Evolutionary conservation across 371 early-diverging fungal genomes (phyloP).

Genomic region (Syncephalastrum racemosum): DNA sequence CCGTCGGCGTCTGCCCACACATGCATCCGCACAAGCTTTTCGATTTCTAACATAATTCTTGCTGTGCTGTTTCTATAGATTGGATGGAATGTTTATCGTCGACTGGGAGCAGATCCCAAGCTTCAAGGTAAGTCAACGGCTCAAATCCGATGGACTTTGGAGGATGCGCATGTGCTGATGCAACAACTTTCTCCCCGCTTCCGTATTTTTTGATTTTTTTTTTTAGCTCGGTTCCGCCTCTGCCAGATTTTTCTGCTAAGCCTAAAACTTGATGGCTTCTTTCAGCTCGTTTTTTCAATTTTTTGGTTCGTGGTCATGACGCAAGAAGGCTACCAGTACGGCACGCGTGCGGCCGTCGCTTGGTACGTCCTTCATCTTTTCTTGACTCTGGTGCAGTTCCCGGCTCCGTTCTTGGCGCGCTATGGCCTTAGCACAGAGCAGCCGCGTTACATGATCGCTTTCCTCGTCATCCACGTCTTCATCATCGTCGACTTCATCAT

Average conservation of each 20-base stretch:
- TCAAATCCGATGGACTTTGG: not conserved
- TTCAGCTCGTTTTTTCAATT: conserved; percentile 42
- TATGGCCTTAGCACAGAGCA: conserved; percentile 35
- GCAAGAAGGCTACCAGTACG: conserved; percentile 36
- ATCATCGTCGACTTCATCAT: conserved; percentile 41
- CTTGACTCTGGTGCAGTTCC: conserved; percentile 36
- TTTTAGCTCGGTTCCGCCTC: conserved; percentile 32
- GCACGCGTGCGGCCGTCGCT: conserved; percentile 18
- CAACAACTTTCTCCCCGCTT: conserved; percentile 4
- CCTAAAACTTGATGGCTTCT: conserved; percentile 49
- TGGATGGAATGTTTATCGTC: conserved; percentile 48
- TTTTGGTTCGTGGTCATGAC: conserved; percentile 51
- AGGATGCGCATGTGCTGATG: not conserved
- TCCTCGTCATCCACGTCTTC: conserved; percentile 30
- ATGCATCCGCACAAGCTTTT: too few relatives aligned
- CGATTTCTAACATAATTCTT: too few relatives aligned
- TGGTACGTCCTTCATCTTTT: conserved; percentile 44
- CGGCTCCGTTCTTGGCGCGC: conserved; percentile 38
- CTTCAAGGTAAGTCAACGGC: conserved; percentile 30
- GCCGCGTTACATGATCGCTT: conserved; percentile 30
- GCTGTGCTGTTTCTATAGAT: conserved; percentile 23
- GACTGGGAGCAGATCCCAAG: conserved; percentile 43
- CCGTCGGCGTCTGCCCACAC: too few relatives aligned
- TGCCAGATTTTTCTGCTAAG: conserved; percentile 36
- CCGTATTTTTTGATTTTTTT: not conserved